Evolutionary conservation across 805 yeast species (phyloP).

Genomic region (Barnettozyma populi): DNA sequence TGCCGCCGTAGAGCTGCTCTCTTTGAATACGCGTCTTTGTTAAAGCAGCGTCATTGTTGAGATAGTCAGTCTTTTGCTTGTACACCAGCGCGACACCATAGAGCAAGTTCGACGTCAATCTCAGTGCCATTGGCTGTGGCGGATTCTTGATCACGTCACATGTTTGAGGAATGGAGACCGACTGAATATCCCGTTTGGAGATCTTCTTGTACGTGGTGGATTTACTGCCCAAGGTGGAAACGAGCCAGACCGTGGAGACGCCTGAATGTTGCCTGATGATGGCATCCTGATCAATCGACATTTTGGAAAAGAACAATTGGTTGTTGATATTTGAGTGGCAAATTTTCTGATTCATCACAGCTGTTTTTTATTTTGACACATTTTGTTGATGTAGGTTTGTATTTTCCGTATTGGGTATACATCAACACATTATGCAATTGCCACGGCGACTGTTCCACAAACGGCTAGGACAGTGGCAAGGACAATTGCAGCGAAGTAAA

Average conservation of each 20-base stretch:
- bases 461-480: constrained; percentile 13
- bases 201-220: constrained; percentile 23
- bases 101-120: constrained; percentile 36
- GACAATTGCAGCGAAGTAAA: constrained; percentile 10
- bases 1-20: constrained; percentile 11
- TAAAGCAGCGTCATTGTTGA: constrained; percentile 26
- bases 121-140: constrained; percentile 18
- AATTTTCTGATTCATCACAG: background rate
- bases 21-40: constrained; percentile 22
- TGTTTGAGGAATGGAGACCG: constrained; percentile 38
- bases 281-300: constrained; percentile 19
- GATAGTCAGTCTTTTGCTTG: constrained; percentile 43
- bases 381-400: constrained; percentile 4
- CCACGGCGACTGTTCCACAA: constrained; percentile 24
- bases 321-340: background rate
- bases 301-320: background rate
- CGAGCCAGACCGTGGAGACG: constrained; percentile 29
- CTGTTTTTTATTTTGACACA: background rate
- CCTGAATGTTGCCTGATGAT: constrained; percentile 22
- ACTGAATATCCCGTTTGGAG: constrained; percentile 30
- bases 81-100: constrained; percentile 43
- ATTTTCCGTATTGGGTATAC: constrained; percentile 1
- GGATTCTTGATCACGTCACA: constrained; percentile 29
- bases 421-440: constrained; percentile 9
- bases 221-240: constrained; percentile 39